A percentile compares a stretch with the other conserved stretches of the same genome.
Evolutionary conservation across 2,329 filamentous ascomycete species (phyloP).

Genomic region (Diaporthe vaccinii): DNA sequence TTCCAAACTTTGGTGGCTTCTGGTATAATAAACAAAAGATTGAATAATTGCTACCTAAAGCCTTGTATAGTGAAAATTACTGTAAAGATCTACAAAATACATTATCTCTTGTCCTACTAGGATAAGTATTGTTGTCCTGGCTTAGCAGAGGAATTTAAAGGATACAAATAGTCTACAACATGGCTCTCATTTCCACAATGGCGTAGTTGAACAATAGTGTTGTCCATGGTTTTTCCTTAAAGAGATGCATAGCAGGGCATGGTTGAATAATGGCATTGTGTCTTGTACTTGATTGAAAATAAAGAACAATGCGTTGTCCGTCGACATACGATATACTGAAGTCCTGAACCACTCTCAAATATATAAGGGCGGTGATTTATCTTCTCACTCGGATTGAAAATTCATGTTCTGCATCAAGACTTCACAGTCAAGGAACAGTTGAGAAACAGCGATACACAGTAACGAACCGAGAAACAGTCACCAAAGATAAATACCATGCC

Average conservation of each 20-base stretch:
- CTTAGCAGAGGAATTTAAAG: too few species aligned
- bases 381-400: not conserved
- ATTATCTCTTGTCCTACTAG: too few species aligned
- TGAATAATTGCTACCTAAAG: too few species aligned
- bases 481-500: not conserved
- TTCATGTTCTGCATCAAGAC: not conserved
- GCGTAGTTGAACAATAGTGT: not conserved
- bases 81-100: too few species aligned
- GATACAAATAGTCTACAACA: too few species aligned
- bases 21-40: too few species aligned
- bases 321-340: too few species aligned
- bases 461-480: not conserved
- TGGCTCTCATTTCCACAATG: not conserved
- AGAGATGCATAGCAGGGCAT: not conserved
- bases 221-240: not conserved
- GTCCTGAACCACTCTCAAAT: not conserved
- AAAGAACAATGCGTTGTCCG: not conserved
- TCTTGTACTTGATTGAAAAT: not conserved
- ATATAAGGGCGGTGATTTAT: not conserved
- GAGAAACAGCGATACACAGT: not conserved
- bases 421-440: not conserved
- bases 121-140: too few species aligned
- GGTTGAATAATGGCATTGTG: not conserved
- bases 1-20: too few species aligned
- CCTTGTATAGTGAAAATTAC: too few species aligned